Base-by-base conservation (phyloP, 2,329 filamentous ascomycete species). In the Zymoseptoria crescenta region DNA sequence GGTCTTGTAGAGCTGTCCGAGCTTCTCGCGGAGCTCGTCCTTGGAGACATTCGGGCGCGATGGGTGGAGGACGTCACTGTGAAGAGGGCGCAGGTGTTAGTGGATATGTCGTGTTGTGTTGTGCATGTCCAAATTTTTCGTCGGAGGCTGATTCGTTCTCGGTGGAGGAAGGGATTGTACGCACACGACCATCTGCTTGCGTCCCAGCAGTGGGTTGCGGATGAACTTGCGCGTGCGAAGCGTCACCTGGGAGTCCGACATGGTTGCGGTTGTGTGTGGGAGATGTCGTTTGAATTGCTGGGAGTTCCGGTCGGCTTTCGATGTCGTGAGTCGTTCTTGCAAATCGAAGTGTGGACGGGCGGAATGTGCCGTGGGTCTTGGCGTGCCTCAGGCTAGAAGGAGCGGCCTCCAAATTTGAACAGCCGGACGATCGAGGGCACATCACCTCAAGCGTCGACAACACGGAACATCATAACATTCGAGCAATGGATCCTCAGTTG, bases 171-270 rank as follows among this genome's bases (percentile, higher is more conserved):
- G 48, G 16, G 57, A 19, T 19, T 21, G 57, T 60, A 74, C 73
- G 69, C 68, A 96, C 93, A 96, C 89, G 82, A 96, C 93, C 91
- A 97, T 96, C 88, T 97, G 93, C 87, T 96, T 96, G 80, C 93
- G 89, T 79, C 88, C 91, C 78, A 99, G 88, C 77, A 99, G 91
- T 80, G 94, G 90, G 87, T 99, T 99, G 84, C 92, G 91, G 83
- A 97, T 95, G 89, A 99, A 99, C 86, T 97, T 97, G 89, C 94
- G 93, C 81, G 94, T 99, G 84, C 94, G 78, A 75, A 81, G 72
- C 68, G 79, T 81, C 68, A 81, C 78, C 74, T 80, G 78, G 67
- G 76, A 76, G 81, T 92, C 89, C 81, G 92, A 89, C 93, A 96
- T 96, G 80, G 81, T 95, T 83, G 57, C 61, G 60, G 54, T 53